Conservation (phyloP, 1,139 yeast species). For the Meyerozyma smithsonii region DNA sequence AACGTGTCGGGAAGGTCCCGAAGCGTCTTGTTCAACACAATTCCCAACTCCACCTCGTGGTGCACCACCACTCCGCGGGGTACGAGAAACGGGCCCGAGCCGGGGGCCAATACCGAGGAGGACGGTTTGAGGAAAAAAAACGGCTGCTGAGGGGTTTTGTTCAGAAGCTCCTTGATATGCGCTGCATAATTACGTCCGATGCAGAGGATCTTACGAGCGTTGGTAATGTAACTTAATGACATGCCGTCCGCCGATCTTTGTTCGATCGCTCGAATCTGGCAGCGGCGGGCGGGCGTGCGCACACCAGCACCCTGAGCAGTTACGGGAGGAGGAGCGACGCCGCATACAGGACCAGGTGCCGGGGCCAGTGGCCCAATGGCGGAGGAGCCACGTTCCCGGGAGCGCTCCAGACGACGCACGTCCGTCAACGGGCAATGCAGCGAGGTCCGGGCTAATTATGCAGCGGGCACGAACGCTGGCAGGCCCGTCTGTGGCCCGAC, state of each 20-base stretch:
- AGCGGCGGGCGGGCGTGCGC: neutral
- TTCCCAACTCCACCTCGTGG: slow-evolving; percentile 90
- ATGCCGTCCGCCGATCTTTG: slow-evolving; percentile 17
- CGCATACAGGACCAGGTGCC: too few species aligned
- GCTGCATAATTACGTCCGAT: slow-evolving; percentile 97
- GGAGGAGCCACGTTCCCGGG: too few species aligned
- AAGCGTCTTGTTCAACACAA: slow-evolving; percentile 62
- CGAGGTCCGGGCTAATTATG: too few species aligned
- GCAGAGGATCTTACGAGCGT: slow-evolving; percentile 80
- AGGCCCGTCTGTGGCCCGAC: too few species aligned
- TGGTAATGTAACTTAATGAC: slow-evolving; percentile 56
- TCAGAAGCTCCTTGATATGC: slow-evolving; percentile 85
- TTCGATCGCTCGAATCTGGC: neutral
- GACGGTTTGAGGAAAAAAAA: slow-evolving; percentile 89
- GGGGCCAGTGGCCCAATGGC: too few species aligned
- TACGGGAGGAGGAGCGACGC: too few species aligned
- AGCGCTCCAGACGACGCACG: too few species aligned
- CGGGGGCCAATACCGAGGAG: slow-evolving; percentile 58
- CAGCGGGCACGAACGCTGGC: too few species aligned
- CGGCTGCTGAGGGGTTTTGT: slow-evolving; percentile 74
- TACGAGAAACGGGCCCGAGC: slow-evolving; percentile 70
- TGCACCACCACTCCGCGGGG: slow-evolving; percentile 83
- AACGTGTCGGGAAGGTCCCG: slow-evolving; percentile 55
- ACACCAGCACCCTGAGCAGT: too few species aligned
- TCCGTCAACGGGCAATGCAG: too few species aligned